Base-by-base conservation (phyloP, 306 rosid species). In the Amphicarpaea edgeworthii region DNA sequence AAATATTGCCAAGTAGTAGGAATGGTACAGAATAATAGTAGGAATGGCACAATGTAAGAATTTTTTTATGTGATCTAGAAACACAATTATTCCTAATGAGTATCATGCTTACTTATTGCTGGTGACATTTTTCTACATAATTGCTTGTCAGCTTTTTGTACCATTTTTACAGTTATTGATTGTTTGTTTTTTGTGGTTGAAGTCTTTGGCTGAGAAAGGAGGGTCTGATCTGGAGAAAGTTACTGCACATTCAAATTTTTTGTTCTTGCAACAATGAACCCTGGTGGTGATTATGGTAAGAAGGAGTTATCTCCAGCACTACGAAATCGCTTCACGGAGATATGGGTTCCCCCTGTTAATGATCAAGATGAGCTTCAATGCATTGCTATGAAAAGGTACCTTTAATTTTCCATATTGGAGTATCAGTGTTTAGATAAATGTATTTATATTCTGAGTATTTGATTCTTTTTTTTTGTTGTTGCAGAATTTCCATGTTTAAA, bases 201-300 rank as follows among this genome's bases (percentile, higher is more conserved):
- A 92, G 93, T 84, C 95, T 76, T 81, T 95, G 84, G 95, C 97
- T 62, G 97, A 95, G 82, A 95, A 92, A 84, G 98, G 98, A 61
- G 97, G 97, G 30, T 40, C 89, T n/a, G 83, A 83, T 58, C 77
- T 92, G 71, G 98, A 95, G 87, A 84, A 81, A 64, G 74, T 95
- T 73, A 78, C 76, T 2, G 97, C 96, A 78, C 88, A 88, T 73
- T 76, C 87, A 32, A 85, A 85, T 9, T 95, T 95, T 86, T 85
- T 85, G 88, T 95, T 71, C 93, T 95, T 73, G 97, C 96, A 12
- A 95, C 98, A 47, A 95, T 95, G 98, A 95, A 95, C 80, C 98
- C 98, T 77, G 97, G 96, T 74, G 98, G 98, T 78, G 98, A 95
- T 86, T 89, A 90, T 87, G 98, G 98, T 28, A 95, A 95, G 90